Conservation (phyloP, 768 basidiomycete species). For the Trametes meyenii region DNA sequence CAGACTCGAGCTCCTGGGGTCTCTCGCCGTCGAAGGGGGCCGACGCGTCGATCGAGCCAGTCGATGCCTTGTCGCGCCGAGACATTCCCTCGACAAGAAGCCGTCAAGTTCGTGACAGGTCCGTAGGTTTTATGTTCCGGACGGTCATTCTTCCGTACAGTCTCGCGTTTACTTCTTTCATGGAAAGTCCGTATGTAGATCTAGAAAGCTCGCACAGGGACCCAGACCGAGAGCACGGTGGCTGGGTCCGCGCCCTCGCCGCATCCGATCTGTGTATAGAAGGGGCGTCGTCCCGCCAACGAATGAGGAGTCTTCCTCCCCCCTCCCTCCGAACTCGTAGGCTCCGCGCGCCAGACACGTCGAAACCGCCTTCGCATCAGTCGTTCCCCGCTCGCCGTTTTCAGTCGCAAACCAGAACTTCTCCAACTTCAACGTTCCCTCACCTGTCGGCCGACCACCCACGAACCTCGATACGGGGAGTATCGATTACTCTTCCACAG, state of each 20-base stretch:
- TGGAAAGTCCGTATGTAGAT: not conserved
- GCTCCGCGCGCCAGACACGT: too few species aligned
- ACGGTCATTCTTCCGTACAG: too few species aligned
- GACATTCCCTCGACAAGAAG: not conserved
- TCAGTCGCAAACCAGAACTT: too few species aligned
- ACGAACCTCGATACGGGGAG: too few species aligned
- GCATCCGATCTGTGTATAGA: not conserved
- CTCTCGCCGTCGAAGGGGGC: not conserved
- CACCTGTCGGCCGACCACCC: too few species aligned
- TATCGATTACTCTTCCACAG: too few species aligned
- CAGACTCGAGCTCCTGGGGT: not conserved
- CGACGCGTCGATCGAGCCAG: not conserved
- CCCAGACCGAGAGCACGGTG: not conserved
- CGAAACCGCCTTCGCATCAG: too few species aligned
- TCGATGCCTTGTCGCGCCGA: not conserved
- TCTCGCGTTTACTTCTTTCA: not conserved
- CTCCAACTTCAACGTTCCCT: too few species aligned
- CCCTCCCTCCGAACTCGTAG: not conserved
- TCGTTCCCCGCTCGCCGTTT: too few species aligned
- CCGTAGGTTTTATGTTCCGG: too few species aligned
- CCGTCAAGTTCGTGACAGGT: not conserved
- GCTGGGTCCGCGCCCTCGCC: too few species aligned
- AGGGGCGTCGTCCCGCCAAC: not conserved
- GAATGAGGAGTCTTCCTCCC: not conserved
- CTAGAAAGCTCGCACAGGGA: not conserved